A percentile compares a stretch with the other conserved stretches of the same genome.
phyloP scores from a whole-genome alignment of 495 filamentous ascomycete species.

The Xylaria scruposa region DNA sequence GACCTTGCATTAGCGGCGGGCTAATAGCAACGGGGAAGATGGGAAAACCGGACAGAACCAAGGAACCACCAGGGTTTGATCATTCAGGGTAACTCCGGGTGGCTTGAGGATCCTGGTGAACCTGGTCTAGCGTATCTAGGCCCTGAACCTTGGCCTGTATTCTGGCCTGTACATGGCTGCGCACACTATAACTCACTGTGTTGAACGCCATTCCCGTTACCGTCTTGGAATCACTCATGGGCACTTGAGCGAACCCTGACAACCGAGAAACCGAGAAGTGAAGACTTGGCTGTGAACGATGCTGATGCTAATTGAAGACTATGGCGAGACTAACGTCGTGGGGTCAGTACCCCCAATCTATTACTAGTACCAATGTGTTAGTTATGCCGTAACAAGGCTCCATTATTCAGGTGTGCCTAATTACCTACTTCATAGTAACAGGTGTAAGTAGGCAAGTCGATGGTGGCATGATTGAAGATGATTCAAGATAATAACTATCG shows the following conservation, averaged over 20 bases:
- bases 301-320: background rate
- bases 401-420: conserved; percentile 3
- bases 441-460: background rate
- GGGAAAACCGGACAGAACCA: conserved; percentile 15
- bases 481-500: background rate
- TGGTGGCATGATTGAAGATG: conserved; percentile 10
- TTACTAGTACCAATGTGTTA: background rate
- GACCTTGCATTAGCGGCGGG: conserved; percentile 29
- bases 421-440: conserved; percentile 4
- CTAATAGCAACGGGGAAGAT: conserved; percentile 25
- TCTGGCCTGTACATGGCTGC: background rate
- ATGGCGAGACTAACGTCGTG: conserved; percentile 14
- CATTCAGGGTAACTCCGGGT: conserved; percentile 21
- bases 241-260: background rate
- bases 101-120: conserved; percentile 24
- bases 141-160: background rate
- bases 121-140: background rate
- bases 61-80: conserved; percentile 9
- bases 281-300: background rate
- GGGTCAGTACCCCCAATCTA: background rate
- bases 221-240: background rate
- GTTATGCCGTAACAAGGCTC: background rate
- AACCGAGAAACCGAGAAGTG: background rate
- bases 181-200: conserved; percentile 13
- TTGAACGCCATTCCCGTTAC: background rate